Conservation (phyloP, 441 rosid species). For the Manihot esculenta region DNA sequence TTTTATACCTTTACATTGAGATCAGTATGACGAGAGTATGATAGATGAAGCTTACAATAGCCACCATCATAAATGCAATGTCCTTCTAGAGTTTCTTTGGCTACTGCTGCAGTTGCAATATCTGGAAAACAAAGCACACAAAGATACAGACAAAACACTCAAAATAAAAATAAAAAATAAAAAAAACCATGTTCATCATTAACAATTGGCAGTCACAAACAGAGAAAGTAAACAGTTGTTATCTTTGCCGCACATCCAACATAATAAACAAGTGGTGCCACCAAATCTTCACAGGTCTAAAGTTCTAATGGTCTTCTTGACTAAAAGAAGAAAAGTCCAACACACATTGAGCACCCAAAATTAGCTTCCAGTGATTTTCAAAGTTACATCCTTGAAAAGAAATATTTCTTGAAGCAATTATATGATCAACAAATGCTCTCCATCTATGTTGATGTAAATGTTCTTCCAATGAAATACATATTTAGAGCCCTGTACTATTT, state of each 20-base stretch:
- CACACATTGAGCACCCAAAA: too few species aligned
- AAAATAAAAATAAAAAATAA: not conserved
- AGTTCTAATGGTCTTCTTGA: too few species aligned
- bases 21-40: slow-evolving; percentile 99
- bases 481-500: too few species aligned
- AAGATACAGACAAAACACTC: slow-evolving; percentile 15
- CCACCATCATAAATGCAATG: slow-evolving; percentile 99
- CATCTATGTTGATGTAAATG: not conserved
- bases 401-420: not conserved
- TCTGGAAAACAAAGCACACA: slow-evolving; percentile 45
- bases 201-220: too few species aligned
- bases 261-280: too few species aligned
- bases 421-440: not conserved
- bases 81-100: slow-evolving; percentile 96
- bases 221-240: too few species aligned
- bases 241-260: too few species aligned
- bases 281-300: too few species aligned
- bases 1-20: slow-evolving; percentile 99
- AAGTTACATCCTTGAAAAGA: too few species aligned
- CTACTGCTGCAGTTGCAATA: slow-evolving; percentile 76
- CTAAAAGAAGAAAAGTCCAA: too few species aligned
- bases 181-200: not conserved
- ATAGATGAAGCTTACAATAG: slow-evolving; percentile 99
- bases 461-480: not conserved
- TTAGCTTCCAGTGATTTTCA: too few species aligned